phyloP scores from a whole-genome alignment of 306 rosid genomes.

The Malus sylvestris region DNA sequence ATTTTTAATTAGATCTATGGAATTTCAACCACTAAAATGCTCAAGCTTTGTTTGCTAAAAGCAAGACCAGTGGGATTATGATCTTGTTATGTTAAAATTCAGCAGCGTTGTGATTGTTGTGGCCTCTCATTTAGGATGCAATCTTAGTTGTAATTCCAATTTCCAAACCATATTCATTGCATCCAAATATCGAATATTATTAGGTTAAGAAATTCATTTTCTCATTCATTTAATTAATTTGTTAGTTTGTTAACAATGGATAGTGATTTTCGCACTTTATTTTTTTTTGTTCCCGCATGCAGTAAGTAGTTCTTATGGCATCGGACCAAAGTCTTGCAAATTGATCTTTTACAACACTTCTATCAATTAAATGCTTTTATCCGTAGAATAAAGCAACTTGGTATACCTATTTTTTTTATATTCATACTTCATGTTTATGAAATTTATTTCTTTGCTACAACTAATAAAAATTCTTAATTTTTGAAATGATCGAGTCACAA shows the following conservation, averaged over 20 bases:
- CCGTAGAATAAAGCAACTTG: accelerated
- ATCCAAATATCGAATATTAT: not conserved
- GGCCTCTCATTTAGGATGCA: slow-evolving; percentile 15
- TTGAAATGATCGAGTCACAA: not conserved
- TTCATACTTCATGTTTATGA: not conserved
- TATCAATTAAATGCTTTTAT: not conserved
- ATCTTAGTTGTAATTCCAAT: slow-evolving; percentile 15
- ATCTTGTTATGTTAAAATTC: not conserved
- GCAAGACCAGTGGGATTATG: slow-evolving; percentile 4
- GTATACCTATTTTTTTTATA: not conserved
- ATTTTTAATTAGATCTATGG: not conserved
- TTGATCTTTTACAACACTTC: not conserved
- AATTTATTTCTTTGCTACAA: not conserved
- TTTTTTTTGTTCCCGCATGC: too few relatives aligned
- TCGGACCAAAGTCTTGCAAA: not conserved
- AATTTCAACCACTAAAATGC: slow-evolving; percentile 6
- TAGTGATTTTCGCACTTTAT: not conserved
- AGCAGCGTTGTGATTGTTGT: slow-evolving; percentile 10
- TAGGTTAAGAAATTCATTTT: not conserved
- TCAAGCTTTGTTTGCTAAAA: not conserved
- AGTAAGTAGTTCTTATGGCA: not conserved
- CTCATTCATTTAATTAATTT: too few relatives aligned
- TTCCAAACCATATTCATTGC: slow-evolving; percentile 18
- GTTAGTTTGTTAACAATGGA: not conserved
- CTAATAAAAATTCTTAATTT: too few relatives aligned